Base-by-base conservation (phyloP, 1,284 basidiomycete genomes). In the Melampsora americana region DNA sequence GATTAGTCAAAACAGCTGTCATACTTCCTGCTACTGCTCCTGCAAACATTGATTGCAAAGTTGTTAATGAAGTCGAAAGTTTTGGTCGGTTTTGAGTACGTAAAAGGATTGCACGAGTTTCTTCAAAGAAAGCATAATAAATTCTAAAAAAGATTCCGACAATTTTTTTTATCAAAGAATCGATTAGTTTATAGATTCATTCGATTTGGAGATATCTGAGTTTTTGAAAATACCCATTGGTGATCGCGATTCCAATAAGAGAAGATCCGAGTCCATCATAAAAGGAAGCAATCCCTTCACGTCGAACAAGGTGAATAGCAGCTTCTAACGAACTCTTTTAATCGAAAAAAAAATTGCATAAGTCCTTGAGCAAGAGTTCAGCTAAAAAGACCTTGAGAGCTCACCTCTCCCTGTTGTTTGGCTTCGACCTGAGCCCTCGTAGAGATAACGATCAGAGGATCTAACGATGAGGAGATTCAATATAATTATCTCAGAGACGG, bases 381-480 rank as follows among this genome's bases (percentile, higher is more conserved):
- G 42, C 42, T 35, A 61, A 68, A 53, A 16, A 7, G 1, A 64
- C 74, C 68, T 30, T 44, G 28, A 32, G 30, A 64, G 59, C 82
- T 62, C 44, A 87, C 88, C 87, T 92, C 91, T 77, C 87, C 85
- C 77, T 79, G 79, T 64, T 90, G 87, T 84, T 89, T 92, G 0
- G 90, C 90, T 80, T 93, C 90, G 7, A 98, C 93, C 9, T 95
- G 95, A 1, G 94, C 93, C 66, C 95, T 88, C 0, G 94, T 98
- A 4, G 92, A 95, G 46, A 98, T 86, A 82, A 93, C 92, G 78
- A 97, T 90, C 44, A 99, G 87, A 9, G 95, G 95, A 82, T 84
- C 92, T 95, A 82, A 77, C 77, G 39, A 78, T 78, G 77, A 79
- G 78, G 68, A 82, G 78, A 66, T 30, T 12, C 53, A 61, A 61